These are phyloP conservation scores for Glonium stellatum DNA, from an alignment of 495 filamentous ascomycete species.

Conservation along the genomic window DNA sequence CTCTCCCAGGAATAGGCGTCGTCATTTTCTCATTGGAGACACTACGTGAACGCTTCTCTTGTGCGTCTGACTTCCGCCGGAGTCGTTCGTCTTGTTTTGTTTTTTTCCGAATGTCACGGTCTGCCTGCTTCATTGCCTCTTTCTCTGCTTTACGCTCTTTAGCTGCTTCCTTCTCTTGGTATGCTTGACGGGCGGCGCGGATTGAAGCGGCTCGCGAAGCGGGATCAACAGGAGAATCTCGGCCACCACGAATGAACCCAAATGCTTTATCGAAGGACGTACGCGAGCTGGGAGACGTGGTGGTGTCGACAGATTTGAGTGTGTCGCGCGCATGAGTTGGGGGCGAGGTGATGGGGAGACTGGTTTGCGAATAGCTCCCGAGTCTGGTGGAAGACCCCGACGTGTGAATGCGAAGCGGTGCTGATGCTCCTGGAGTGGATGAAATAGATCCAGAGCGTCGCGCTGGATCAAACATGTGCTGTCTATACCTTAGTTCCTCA, in stretches of 20 bases:
- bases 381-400: slow-evolving; percentile 44
- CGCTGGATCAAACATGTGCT: slow-evolving; percentile 22
- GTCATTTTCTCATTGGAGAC: slow-evolving; percentile 15
- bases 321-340: slow-evolving; percentile 30
- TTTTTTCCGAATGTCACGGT: slow-evolving; percentile 25
- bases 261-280: slow-evolving; percentile 54
- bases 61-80: slow-evolving; percentile 16
- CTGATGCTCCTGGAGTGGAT: slow-evolving; percentile 24
- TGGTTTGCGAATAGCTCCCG: slow-evolving; percentile 47
- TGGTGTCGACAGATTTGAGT: slow-evolving; percentile 35
- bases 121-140: slow-evolving; percentile 46
- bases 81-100: slow-evolving; percentile 35
- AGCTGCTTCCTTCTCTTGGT: slow-evolving; percentile 53
- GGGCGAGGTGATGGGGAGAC: slow-evolving; percentile 44
- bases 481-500: slow-evolving; percentile 31
- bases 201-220: slow-evolving; percentile 48
- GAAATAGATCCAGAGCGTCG: slow-evolving; percentile 32
- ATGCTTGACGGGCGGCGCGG: slow-evolving; percentile 48
- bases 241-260: slow-evolving; percentile 39
- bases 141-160: slow-evolving; percentile 51
- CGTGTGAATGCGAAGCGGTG: slow-evolving; percentile 35
- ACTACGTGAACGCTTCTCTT: slow-evolving; percentile 15
- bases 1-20: slow-evolving; percentile 18
- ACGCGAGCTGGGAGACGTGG: slow-evolving; percentile 44
- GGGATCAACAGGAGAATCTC: slow-evolving; percentile 46